Percentiles rank a stretch among this genome's conserved stretches.
Conservation (phyloP, 805 yeast genomes). For the Saccharomycopsis sp. region DNA sequence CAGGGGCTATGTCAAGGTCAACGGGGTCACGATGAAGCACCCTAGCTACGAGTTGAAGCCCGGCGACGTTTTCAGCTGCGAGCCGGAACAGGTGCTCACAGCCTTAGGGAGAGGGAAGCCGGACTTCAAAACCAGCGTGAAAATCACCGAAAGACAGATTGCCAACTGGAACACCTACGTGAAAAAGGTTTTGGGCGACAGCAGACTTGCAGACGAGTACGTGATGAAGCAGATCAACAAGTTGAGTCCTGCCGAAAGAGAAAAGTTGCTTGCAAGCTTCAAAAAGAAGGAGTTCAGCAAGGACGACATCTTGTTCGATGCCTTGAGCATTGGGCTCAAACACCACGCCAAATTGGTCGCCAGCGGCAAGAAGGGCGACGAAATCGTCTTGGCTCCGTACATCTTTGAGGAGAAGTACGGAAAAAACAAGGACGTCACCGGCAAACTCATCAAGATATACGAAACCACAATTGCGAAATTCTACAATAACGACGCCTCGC, state of each 20-base stretch:
- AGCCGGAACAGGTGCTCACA: constrained; percentile 74
- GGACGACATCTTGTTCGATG: constrained; percentile 23
- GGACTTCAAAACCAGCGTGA: constrained; percentile 55
- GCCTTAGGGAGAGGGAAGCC: constrained; percentile 89
- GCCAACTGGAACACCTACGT: constrained; percentile 72
- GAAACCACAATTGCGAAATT: constrained; percentile 4
- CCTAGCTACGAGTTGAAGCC: constrained; percentile 73
- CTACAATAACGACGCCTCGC: constrained; percentile 1
- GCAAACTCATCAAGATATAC: constrained; percentile 15
- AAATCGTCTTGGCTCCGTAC: constrained; percentile 22
- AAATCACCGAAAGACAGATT: constrained; percentile 66
- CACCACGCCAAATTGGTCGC: constrained; percentile 27
- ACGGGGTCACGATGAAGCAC: constrained; percentile 70
- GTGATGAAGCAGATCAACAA: constrained; percentile 8
- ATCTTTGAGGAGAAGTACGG: constrained; percentile 15
- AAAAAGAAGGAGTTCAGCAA: constrained; percentile 35
- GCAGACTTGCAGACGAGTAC: constrained; percentile 45
- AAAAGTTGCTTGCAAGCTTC: constrained; percentile 27
- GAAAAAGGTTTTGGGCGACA: constrained; percentile 31
- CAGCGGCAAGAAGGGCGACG: constrained; percentile 27
- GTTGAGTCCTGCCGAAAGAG: constrained; percentile 27
- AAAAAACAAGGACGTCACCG: constrained; percentile 2
- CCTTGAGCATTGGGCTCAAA: constrained; percentile 24
- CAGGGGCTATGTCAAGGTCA: constrained; percentile 77
- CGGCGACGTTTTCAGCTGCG: constrained; percentile 83